Evolutionary conservation across 768 basidiomycete genomes (phyloP).

Genomic region (Neoboletus magnificus): DNA sequence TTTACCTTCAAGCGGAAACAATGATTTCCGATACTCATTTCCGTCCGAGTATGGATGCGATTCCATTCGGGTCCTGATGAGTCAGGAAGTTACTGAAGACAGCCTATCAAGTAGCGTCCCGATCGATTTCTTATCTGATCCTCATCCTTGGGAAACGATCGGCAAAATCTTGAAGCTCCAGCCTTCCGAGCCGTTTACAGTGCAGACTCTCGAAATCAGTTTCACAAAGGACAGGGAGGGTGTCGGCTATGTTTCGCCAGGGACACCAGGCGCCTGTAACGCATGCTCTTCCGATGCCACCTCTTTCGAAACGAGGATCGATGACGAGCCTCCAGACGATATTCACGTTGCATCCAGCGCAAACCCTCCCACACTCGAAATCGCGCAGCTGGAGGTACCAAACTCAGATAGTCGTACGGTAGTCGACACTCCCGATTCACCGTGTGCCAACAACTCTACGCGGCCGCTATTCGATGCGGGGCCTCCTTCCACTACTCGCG

Average conservation of each 20-base stretch:
- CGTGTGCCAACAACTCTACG: background rate
- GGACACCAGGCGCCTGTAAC: background rate
- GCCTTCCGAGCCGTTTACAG: background rate
- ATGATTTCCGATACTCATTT: background rate
- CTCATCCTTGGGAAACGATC: slow-evolving; percentile 32
- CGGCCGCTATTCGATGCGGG: background rate
- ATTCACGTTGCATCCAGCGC: background rate
- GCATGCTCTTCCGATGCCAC: background rate
- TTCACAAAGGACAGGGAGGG: slow-evolving; percentile 28
- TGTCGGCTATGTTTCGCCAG: slow-evolving; percentile 19
- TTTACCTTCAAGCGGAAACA: background rate
- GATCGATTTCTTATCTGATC: slow-evolving; percentile 30
- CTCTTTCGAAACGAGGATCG: background rate
- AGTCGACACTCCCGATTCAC: background rate
- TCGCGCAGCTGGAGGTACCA: background rate
- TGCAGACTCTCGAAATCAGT: background rate
- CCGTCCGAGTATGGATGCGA: background rate
- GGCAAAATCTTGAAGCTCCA: slow-evolving; percentile 23
- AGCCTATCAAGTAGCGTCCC: background rate
- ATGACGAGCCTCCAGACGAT: background rate
- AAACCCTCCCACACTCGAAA: background rate
- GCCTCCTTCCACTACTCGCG: background rate
- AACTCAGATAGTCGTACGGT: background rate
- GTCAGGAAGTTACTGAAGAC: background rate
- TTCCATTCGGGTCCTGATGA: background rate